Evolutionary conservation across 352 stramenopile genomes (phyloP).

Genomic region (Globisporangium splendens): DNA sequence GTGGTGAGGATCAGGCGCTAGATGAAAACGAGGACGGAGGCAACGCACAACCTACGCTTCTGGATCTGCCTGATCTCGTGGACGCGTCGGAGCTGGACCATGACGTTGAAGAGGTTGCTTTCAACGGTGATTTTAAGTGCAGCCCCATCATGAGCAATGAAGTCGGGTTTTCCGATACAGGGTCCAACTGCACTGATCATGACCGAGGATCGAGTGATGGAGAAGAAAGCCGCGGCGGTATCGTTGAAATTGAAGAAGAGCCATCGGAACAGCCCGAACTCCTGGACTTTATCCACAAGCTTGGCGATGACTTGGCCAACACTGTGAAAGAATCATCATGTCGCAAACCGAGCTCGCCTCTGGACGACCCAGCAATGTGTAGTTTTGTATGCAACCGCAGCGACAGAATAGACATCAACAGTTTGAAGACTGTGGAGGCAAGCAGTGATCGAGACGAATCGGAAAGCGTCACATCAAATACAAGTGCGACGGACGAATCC

Average conservation of each 20-base stretch:
- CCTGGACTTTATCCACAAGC: background rate
- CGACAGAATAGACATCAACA: background rate
- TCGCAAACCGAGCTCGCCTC: background rate
- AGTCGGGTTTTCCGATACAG: background rate
- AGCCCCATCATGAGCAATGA: background rate
- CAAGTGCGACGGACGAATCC: background rate
- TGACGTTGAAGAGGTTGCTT: background rate
- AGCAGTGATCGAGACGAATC: background rate
- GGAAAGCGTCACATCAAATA: background rate
- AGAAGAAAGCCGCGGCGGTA: background rate
- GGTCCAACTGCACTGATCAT: constrained; percentile 1
- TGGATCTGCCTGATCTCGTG: no score
- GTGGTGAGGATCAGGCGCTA: no score
- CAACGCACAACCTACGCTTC: no score
- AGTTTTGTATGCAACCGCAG: background rate
- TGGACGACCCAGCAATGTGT: background rate
- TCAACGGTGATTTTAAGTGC: background rate
- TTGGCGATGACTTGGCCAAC: background rate
- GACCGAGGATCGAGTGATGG: constrained; percentile 1
- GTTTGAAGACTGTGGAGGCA: background rate
- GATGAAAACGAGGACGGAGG: no score
- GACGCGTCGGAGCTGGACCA: background rate
- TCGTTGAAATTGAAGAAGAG: constrained; percentile 6
- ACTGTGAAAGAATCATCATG: background rate
- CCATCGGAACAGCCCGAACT: background rate